Evolutionary conservation across 768 basidiomycete species (phyloP).

Genomic region (Tulasnella sp.): DNA sequence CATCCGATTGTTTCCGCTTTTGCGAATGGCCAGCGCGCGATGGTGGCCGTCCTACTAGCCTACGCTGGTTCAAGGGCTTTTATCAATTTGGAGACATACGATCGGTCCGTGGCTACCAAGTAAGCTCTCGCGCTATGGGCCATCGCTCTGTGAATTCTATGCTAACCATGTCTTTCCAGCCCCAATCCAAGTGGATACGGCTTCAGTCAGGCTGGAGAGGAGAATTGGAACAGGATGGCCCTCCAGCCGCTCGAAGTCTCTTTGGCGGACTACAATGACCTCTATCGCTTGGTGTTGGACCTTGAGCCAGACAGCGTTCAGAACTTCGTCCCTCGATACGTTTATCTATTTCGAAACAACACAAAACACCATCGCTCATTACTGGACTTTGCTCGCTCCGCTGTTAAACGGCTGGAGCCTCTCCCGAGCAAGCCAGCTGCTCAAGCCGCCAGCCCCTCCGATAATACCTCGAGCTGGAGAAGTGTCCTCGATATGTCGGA

Average conservation of each 20-base stretch:
- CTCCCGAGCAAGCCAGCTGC: neutral
- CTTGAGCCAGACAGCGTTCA: slow-evolving; percentile 32
- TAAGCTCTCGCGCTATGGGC: slow-evolving; percentile 23
- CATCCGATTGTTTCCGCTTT: slow-evolving; percentile 37
- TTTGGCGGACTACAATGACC: slow-evolving; percentile 31
- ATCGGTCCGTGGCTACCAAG: slow-evolving; percentile 31
- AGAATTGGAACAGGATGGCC: neutral
- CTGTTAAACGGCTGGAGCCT: slow-evolving; percentile 25
- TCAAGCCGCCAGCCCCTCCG: neutral
- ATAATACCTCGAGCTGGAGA: neutral
- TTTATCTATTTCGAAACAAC: neutral
- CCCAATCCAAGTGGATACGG: neutral
- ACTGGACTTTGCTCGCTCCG: slow-evolving; percentile 31
- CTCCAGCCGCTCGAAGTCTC: slow-evolving; percentile 35
- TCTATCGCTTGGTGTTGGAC: slow-evolving; percentile 33
- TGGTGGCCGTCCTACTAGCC: slow-evolving; percentile 35
- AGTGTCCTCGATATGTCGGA: slow-evolving; percentile 11
- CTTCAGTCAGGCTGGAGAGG: neutral
- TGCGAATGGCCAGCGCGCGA: slow-evolving; percentile 32
- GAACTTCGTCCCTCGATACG: neutral
- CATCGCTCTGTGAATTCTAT: no score
- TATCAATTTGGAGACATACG: slow-evolving; percentile 33
- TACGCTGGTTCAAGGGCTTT: slow-evolving; percentile 34
- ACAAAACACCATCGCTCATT: slow-evolving; percentile 15
- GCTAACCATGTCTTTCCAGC: neutral